These are phyloP conservation scores for Leccinum arenicola DNA, from an alignment of 768 basidiomycete species.

Conservation along the genomic window DNA sequence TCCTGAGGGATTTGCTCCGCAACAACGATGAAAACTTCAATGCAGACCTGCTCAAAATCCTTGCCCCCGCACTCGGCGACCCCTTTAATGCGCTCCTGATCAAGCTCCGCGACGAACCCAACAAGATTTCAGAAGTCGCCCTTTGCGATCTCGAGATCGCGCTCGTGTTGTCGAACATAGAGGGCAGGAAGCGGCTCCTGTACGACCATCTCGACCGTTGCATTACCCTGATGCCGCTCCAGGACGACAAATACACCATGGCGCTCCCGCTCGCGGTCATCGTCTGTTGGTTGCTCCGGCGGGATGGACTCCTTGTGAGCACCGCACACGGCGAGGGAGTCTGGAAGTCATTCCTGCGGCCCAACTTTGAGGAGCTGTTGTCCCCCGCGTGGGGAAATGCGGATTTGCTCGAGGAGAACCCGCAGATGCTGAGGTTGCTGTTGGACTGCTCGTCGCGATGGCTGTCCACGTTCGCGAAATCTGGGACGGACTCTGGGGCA, in stretches of 20 bases:
- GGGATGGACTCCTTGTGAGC: not conserved
- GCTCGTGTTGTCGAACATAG: not conserved
- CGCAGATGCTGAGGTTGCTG: slow-evolving; percentile 3
- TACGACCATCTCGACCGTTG: slow-evolving; percentile 3
- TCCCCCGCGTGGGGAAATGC: slow-evolving; percentile 4
- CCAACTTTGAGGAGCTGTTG: slow-evolving; percentile 2
- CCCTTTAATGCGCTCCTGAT: slow-evolving; percentile 1
- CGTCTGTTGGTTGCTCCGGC: slow-evolving; percentile 8
- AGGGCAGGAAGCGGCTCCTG: not conserved
- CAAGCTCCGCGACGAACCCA: slow-evolving; percentile 2
- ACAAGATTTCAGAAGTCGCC: slow-evolving; percentile 3
- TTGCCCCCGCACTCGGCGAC: slow-evolving; percentile 2
- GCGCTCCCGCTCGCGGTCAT: slow-evolving; percentile 2
- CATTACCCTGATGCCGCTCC: not conserved
- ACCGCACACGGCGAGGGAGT: not conserved
- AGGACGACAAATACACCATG: not conserved
- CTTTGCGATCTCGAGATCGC: slow-evolving; percentile 6
- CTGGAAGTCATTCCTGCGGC: not conserved
- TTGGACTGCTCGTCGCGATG: slow-evolving; percentile 2
- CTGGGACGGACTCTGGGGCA: not conserved
- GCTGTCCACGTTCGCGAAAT: not conserved
- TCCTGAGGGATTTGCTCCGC: slow-evolving; percentile 1
- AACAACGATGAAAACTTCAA: not conserved
- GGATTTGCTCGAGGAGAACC: slow-evolving; percentile 6
- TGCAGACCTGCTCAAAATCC: not conserved